phyloP scores from a whole-genome alignment of 345 rosid genomes.

The Acer yangbiense region DNA sequence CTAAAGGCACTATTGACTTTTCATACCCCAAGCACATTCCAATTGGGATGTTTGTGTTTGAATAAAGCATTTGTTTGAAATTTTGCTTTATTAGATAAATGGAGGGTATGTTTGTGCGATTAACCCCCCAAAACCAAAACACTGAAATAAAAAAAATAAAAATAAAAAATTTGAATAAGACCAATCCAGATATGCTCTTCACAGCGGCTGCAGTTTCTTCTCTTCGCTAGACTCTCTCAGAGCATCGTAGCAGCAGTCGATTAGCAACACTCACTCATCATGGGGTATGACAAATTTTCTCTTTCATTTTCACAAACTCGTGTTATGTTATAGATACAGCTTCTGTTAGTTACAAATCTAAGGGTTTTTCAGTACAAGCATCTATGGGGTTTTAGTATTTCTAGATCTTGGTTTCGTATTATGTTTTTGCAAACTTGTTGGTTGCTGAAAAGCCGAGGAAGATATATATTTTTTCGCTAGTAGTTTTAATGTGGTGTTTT shows the following conservation, averaged over 20 bases:
- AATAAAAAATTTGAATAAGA: not conserved
- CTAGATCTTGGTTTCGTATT: not conserved
- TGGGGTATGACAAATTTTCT: slow-evolving; percentile 26
- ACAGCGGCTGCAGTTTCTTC: slow-evolving; percentile 14
- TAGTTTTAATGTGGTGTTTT: not conserved
- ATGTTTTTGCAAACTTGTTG: not conserved
- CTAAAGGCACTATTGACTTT: too few relatives aligned
- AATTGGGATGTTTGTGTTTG: too few relatives aligned
- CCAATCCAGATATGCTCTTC: not conserved
- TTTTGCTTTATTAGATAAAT: too few relatives aligned
- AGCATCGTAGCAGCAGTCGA: slow-evolving; percentile 3
- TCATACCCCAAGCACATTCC: too few relatives aligned
- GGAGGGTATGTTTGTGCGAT: too few relatives aligned
- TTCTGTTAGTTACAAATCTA: not conserved
- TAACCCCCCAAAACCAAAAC: too few relatives aligned
- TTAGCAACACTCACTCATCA: slow-evolving; percentile 4
- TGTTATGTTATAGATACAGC: not conserved
- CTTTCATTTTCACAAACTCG: not conserved
- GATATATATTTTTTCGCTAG: not conserved
- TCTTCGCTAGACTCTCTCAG: not conserved
- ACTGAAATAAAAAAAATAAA: not conserved
- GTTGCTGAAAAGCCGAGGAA: not conserved
- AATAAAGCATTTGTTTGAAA: too few relatives aligned
- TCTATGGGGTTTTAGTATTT: not conserved
- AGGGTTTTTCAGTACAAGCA: not conserved